phyloP scores from a whole-genome alignment of 2,329 filamentous ascomycete genomes.

The Xylaria sp. region DNA sequence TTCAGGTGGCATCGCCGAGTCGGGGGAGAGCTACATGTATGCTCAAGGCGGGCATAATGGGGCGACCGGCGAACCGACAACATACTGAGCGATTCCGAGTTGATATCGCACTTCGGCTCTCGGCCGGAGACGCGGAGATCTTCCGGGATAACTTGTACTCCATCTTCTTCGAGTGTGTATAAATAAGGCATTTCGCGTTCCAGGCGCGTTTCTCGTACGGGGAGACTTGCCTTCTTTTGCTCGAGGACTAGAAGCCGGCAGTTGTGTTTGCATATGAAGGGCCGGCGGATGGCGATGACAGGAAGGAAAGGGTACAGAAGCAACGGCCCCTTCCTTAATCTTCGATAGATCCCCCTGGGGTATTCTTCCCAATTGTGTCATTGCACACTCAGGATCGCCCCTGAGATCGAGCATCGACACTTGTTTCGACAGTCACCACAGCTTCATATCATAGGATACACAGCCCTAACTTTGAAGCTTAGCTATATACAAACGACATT shows the following conservation, averaged over 20 bases:
- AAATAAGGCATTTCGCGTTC: slow-evolving; percentile 46
- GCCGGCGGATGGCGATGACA: slow-evolving; percentile 40
- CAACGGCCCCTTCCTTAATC: slow-evolving; percentile 40
- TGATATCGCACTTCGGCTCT: slow-evolving; percentile 27
- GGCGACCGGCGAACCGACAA: slow-evolving; percentile 58
- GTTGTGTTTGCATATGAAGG: slow-evolving; percentile 47
- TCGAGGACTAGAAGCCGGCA: slow-evolving; percentile 24
- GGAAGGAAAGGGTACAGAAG: slow-evolving; percentile 42
- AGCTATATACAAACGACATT: slow-evolving; percentile 46
- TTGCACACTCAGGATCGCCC: slow-evolving; percentile 43
- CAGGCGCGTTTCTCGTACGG: slow-evolving; percentile 27
- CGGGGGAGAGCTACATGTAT: slow-evolving; percentile 64
- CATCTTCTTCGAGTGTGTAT: slow-evolving; percentile 49
- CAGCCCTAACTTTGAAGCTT: slow-evolving; percentile 41
- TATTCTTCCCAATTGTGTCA: slow-evolving; percentile 43
- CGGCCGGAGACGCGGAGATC: slow-evolving; percentile 32
- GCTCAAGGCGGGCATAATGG: slow-evolving; percentile 69
- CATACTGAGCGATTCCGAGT: slow-evolving; percentile 57
- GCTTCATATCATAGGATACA: slow-evolving; percentile 45
- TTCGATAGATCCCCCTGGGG: slow-evolving; percentile 50
- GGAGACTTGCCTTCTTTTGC: slow-evolving; percentile 14
- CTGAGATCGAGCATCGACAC: slow-evolving; percentile 40
- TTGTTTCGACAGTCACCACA: slow-evolving; percentile 45
- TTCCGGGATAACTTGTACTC: slow-evolving; percentile 42
- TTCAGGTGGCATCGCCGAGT: slow-evolving; percentile 57